A percentile compares a stretch with the other conserved stretches of the same genome.
Evolutionary conservation across 108 stramenopile species (phyloP).

Genomic region (Bacterosira constricta): DNA sequence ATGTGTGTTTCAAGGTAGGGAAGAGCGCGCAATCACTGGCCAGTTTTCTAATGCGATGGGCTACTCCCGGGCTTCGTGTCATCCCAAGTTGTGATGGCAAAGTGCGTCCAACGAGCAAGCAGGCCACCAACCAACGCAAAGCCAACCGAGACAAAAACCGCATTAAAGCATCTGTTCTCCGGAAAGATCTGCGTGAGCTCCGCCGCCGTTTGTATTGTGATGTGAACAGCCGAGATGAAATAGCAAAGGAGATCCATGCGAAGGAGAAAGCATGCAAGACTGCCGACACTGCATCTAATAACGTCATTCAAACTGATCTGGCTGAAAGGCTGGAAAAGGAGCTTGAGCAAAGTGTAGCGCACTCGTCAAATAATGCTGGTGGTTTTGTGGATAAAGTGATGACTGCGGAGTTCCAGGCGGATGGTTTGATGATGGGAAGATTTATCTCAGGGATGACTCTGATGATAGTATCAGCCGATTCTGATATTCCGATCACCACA

Average conservation of each 20-base stretch:
- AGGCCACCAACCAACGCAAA: too few species aligned
- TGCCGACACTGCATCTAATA: too few species aligned
- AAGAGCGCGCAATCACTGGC: too few species aligned
- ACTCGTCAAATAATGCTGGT: constrained; percentile 4
- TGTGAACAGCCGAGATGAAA: not conserved
- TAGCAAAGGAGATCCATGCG: not conserved
- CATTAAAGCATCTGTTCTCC: too few species aligned
- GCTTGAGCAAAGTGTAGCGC: constrained; percentile 1
- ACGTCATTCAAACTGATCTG: not conserved
- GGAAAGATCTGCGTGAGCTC: not conserved
- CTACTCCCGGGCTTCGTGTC: too few species aligned
- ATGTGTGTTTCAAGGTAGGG: too few species aligned
- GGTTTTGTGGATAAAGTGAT: constrained; percentile 27
- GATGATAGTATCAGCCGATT: constrained; percentile 17
- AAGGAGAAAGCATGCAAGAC: too few species aligned
- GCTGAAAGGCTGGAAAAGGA: not conserved
- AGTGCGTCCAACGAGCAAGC: too few species aligned
- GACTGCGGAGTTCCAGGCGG: constrained; percentile 39
- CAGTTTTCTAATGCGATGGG: too few species aligned
- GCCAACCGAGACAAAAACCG: too few species aligned
- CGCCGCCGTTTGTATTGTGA: not conserved
- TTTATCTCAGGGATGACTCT: not conserved
- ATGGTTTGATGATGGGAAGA: constrained; percentile 18
- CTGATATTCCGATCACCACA: constrained; percentile 23
- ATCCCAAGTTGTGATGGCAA: too few species aligned